Base-by-base conservation (phyloP, 805 yeast genomes). In the Saturnispora quitensis region DNA sequence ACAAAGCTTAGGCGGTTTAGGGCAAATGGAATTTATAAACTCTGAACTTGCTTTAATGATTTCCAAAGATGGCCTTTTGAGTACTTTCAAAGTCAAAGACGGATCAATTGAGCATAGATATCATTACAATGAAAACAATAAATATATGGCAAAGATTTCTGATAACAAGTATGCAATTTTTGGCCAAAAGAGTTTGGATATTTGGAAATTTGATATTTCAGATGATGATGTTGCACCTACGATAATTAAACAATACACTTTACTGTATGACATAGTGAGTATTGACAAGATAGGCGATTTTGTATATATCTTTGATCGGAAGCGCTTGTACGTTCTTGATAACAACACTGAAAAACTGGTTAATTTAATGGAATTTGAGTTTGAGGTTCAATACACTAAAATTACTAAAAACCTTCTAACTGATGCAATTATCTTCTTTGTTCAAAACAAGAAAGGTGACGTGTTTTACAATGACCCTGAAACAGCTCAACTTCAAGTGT, bases 41-140 rank as follows among this genome's bases (percentile, higher is more conserved):
- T 56, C 58, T 5, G 49, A 59, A 20, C 40, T 65, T 10, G 27
- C 40, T 7, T 40, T 36, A 8, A 49, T 43, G 27, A 15, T 43
- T 9, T 24, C 17, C 15, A 13, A 28, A 4, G 20, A 18, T 5
- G 60, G 62, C 25, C 48, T 67, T 9, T 54, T 69, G n/a, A 58
- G 69, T 2, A 47, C 60, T 4, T 42, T 68, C 6, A 56, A 67
- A 40, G 35, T 57, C 5, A 47, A 55, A 7, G 56, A 54, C 5
- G 71, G 72, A 2, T 57, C 53, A 4, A 55, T 69, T 7, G 20
- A 56, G 20, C 65, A 63, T 55, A 65, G 72, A 49, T 66, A 63
- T 43, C 66, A 68, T 15, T 49, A 49, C 15, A 18, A 33, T 4
- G 25, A 22, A 5, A 17, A 33, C 6, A 27, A 28, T 15, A 48